Base-by-base conservation (phyloP, 441 rosid species). In the Euphorbia schlechtendalii region DNA sequence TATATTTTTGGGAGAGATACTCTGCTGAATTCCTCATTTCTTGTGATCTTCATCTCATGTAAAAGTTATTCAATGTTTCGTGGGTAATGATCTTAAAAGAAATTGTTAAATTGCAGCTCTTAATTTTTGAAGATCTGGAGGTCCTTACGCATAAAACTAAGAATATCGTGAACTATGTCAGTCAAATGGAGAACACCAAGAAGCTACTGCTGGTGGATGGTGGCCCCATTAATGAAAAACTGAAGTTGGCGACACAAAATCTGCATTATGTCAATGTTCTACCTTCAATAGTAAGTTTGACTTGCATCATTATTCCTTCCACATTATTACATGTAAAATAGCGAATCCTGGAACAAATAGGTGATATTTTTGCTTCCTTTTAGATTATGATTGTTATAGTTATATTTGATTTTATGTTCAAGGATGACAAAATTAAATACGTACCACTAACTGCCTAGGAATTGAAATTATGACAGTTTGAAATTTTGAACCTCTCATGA, bases 151-250 rank as follows among this genome's bases (percentile, higher is more conserved):
- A 90, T 68, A 92, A 90, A 77, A 92, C 96, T 59, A 89, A 86
- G 86, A 81, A 81, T 67, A 77, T 90, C 61, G 96, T 85, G 59
- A 81, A 85, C 75, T 86, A 77, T 67, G 76, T 80, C 73, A 76
- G 77, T 59, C 83, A 85, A 76, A 82, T 86, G 94, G 91, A 85
- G 71, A 77, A 80, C 65, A 79, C 86, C 53, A 93, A 88, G 88
- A 93, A 90, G 77, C 78, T 88, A 30, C 85, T 93, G 73, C 58
- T 90, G 52, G 92, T 86, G 32, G 98, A 90, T 74, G 98, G 92
- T 15, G 87, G 84, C 45, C 71, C 85, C 28, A 84, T 93, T 61
- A 77, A 83, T 71, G 98, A 88, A 69, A 93, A 90, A 73, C 82
- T 88, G 68, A 88, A 90, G 87, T 76, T 78, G 73, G 96, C 97